Evolutionary conservation across 1,284 basidiomycete genomes (phyloP).

Genomic region (Amylostereum areolatum): DNA sequence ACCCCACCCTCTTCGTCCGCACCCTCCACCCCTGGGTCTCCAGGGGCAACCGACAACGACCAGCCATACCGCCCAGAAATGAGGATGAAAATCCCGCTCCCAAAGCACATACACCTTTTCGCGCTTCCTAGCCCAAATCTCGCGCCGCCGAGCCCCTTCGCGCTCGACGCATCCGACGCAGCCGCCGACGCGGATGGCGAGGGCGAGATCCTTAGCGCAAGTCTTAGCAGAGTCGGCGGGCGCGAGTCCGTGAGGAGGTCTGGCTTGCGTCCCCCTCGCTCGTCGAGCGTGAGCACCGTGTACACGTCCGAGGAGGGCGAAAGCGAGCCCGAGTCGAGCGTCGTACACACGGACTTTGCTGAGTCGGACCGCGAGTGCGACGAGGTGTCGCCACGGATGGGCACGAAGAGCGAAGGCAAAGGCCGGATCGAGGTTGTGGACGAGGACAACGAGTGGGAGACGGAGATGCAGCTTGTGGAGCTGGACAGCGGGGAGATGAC

Average conservation of each 20-base stretch:
- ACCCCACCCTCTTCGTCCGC: conserved; percentile 6
- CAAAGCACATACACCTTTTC: neutral
- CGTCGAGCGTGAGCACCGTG: too few species aligned
- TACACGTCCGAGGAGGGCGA: neutral
- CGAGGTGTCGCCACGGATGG: neutral
- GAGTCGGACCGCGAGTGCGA: conserved; percentile 10
- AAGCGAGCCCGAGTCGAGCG: conserved; percentile 13
- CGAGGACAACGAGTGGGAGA: conserved; percentile 7
- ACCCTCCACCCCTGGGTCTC: conserved; percentile 10
- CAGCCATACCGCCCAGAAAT: neutral
- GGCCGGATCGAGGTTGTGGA: conserved; percentile 3
- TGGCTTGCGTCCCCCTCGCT: too few species aligned
- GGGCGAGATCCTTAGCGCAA: neutral
- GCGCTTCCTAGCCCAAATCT: neutral
- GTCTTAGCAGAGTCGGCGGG: neutral
- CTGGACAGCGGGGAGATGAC: conserved; percentile 12
- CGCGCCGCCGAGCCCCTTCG: neutral
- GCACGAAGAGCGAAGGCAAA: neutral
- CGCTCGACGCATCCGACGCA: neutral
- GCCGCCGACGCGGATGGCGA: conserved; percentile 10
- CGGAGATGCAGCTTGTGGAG: conserved; percentile 13
- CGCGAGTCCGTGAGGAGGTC: too few species aligned
- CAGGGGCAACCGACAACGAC: neutral
- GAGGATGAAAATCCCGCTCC: neutral
- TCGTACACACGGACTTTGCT: conserved; percentile 11